Evolutionary conservation across 768 basidiomycete species (phyloP).

Genomic region (Suillus plorans): DNA sequence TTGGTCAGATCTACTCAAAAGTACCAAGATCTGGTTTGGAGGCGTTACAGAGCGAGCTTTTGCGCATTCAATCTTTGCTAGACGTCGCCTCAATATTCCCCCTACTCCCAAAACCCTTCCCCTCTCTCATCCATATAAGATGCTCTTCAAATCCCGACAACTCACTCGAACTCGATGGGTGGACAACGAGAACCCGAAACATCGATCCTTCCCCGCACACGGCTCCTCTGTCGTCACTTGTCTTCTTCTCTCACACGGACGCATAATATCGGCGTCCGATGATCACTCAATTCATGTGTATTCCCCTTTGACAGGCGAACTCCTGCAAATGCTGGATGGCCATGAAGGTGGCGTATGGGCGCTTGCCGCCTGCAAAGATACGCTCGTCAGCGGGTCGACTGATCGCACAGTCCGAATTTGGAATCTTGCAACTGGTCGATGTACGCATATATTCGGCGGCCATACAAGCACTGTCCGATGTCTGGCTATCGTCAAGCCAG

Average conservation of each 20-base stretch:
- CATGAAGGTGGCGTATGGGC: constrained; percentile 99
- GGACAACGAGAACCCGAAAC: constrained; percentile 66
- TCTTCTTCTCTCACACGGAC: constrained; percentile 89
- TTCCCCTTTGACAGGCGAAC: constrained; percentile 78
- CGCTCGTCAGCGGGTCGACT: constrained; percentile 89
- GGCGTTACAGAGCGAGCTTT: constrained; percentile 82
- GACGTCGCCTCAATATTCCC: constrained; percentile 46
- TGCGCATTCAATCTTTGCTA: constrained; percentile 65
- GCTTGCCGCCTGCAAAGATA: constrained; percentile 83
- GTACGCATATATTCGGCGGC: constrained; percentile 92
- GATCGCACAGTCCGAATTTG: constrained; percentile 93
- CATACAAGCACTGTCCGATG: constrained; percentile 97
- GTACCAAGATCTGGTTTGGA: constrained; percentile 87
- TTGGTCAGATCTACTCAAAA: constrained; percentile 85
- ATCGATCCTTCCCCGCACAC: constrained; percentile 83
- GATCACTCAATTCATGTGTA: constrained; percentile 97
- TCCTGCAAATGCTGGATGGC: constrained; percentile 74
- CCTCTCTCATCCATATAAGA: constrained; percentile 85
- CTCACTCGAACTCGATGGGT: constrained; percentile 82
- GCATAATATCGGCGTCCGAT: constrained; percentile 96
- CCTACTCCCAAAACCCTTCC: constrained; percentile 52
- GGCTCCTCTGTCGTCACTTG: constrained; percentile 93
- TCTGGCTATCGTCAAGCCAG: constrained; percentile 93
- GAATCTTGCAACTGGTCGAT: constrained; percentile 76
- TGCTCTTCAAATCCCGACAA: constrained; percentile 89